A percentile compares a stretch with the other conserved stretches of the same genome.
Evolutionary conservation across 768 basidiomycete genomes (phyloP).

Genomic region (Mycena venus): DNA sequence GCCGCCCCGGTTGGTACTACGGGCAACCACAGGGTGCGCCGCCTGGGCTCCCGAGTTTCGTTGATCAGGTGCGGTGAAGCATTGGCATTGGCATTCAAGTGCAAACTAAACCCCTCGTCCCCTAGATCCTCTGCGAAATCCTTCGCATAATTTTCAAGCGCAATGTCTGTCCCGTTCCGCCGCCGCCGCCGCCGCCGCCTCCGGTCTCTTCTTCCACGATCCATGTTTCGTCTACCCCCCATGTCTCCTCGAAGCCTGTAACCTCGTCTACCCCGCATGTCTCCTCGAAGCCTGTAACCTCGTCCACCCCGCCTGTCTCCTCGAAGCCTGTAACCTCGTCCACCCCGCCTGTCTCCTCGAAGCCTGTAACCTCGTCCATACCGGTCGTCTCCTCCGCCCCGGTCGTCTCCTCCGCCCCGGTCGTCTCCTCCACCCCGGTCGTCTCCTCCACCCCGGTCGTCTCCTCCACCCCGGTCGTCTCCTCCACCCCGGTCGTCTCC

Average conservation of each 20-base stretch:
- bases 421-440: not conserved
- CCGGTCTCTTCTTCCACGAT: not conserved
- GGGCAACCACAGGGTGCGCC: not conserved
- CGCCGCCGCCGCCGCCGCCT: not conserved
- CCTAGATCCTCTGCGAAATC: slow-evolving; percentile 1
- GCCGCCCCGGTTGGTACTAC: not conserved
- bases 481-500: not conserved
- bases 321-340: not conserved
- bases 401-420: too few species aligned
- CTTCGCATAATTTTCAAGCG: not conserved
- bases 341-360: not conserved
- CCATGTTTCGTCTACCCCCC: not conserved
- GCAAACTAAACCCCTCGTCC: not conserved
- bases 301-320: not conserved
- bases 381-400: not conserved
- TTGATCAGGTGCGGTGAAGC: not conserved
- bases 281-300: not conserved
- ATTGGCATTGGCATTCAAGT: not conserved
- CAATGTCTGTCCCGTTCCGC: not conserved
- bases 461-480: not conserved
- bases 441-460: not conserved
- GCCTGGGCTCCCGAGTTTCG: not conserved
- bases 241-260: not conserved
- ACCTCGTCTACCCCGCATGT: not conserved
- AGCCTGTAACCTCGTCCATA: not conserved